A percentile compares a stretch with the other conserved stretches of the same genome.
These are phyloP conservation scores for Heterobasidion annosum DNA, from an alignment of 1,284 basidiomycete genomes.

Conservation along the genomic window DNA sequence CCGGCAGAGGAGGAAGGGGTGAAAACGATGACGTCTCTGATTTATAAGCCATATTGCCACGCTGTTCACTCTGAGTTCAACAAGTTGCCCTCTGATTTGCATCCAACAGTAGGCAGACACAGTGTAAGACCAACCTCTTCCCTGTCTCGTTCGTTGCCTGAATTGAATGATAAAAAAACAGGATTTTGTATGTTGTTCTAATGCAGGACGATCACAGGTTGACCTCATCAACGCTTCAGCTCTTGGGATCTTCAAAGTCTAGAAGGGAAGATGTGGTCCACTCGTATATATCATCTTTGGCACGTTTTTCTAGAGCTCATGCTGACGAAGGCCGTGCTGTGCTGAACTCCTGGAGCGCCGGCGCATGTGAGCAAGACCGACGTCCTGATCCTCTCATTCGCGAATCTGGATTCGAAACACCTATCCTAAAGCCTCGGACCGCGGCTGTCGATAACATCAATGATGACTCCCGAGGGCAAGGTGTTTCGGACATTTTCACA, in stretches of 20 bases:
- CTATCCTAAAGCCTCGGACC: slow-evolving; percentile 44
- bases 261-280: slow-evolving; percentile 29
- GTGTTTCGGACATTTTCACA: neutral
- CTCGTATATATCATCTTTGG: slow-evolving; percentile 43
- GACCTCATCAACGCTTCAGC: neutral
- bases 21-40: no score
- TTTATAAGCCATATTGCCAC: no score
- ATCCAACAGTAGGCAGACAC: no score
- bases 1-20: no score
- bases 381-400: slow-evolving; percentile 1
- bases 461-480: no score
- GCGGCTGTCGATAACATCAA: neutral
- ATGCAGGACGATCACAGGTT: neutral
- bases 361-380: slow-evolving; percentile 3
- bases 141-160: no score
- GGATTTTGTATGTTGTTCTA: no score
- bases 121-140: no score
- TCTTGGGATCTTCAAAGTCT: slow-evolving; percentile 19
- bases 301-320: slow-evolving; percentile 31
- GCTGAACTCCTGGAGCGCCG: slow-evolving; percentile 20
- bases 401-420: slow-evolving; percentile 42
- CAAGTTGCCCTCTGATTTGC: no score
- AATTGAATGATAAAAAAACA: no score
- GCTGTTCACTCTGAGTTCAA: no score
- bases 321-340: slow-evolving; percentile 30